phyloP scores from a whole-genome alignment of 2,329 filamentous ascomycete genomes.

The Fusarium hainanense region DNA sequence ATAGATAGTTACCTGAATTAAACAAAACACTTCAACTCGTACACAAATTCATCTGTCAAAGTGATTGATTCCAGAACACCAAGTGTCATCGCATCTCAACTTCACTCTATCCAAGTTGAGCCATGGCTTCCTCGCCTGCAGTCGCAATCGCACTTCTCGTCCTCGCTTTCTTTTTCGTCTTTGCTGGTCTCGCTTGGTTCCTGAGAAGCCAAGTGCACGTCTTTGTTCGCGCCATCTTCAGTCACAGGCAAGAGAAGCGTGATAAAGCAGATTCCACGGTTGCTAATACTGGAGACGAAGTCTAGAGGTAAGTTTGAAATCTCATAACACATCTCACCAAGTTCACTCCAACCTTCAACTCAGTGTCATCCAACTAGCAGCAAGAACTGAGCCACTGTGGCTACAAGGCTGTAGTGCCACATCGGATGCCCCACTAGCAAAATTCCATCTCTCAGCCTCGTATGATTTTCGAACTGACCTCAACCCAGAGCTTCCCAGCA shows the following conservation, averaged over 20 bases:
- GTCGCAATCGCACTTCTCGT: slow-evolving; percentile 49
- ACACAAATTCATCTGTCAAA: not conserved
- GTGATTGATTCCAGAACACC: slow-evolving; percentile 6
- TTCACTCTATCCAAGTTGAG: not conserved
- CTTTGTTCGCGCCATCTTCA: slow-evolving; percentile 47
- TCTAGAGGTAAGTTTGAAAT: slow-evolving; percentile 16
- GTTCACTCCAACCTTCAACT: not conserved
- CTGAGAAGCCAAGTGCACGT: slow-evolving; percentile 45
- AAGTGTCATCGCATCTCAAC: not conserved
- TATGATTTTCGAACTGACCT: slow-evolving; percentile 45
- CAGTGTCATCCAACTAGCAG: not conserved
- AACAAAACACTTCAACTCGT: not conserved
- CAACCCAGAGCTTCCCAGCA: slow-evolving; percentile 27
- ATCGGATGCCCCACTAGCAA: slow-evolving; percentile 31
- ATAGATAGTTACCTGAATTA: not conserved
- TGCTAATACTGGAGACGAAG: slow-evolving; percentile 23
- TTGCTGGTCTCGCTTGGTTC: slow-evolving; percentile 47
- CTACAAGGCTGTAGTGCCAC: slow-evolving; percentile 41
- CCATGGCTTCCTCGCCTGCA: slow-evolving; percentile 47
- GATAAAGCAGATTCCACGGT: slow-evolving; percentile 10
- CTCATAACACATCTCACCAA: not conserved
- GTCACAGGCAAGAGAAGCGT: slow-evolving; percentile 30
- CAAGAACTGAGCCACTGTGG: slow-evolving; percentile 34
- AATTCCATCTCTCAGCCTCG: slow-evolving; percentile 46
- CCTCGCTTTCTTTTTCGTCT: slow-evolving; percentile 46